These are phyloP conservation scores for Apium graveolens DNA, from an alignment of 129 eudicot genomes.

Conservation along the genomic window DNA sequence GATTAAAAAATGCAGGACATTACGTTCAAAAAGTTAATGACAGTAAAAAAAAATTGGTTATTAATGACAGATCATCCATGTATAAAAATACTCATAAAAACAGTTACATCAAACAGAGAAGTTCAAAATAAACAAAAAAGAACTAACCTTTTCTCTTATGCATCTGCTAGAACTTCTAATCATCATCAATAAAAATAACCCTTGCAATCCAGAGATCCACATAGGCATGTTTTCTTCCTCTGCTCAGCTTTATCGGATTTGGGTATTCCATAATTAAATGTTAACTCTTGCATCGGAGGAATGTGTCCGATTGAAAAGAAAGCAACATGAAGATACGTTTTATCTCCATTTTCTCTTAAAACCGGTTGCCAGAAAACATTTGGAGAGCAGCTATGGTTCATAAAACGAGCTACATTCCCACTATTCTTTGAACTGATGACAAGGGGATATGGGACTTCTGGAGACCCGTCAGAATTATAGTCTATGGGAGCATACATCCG, in stretches of 20 bases:
- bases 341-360: slow-evolving; percentile 54
- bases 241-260: slow-evolving; percentile 32
- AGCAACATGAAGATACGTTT: slow-evolving; percentile 53
- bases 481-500: slow-evolving; percentile 46
- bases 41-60: too few species aligned
- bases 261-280: slow-evolving; percentile 65
- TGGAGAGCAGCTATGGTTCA: slow-evolving; percentile 93
- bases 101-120: background rate
- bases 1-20: too few species aligned
- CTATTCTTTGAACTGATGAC: slow-evolving; percentile 56
- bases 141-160: slow-evolving; percentile 15
- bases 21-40: too few species aligned
- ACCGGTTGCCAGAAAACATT: slow-evolving; percentile 83
- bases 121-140: background rate
- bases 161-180: slow-evolving; percentile 9
- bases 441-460: slow-evolving; percentile 51
- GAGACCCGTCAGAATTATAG: slow-evolving; percentile 22
- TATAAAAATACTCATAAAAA: too few species aligned
- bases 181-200: slow-evolving; percentile 46
- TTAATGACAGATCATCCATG: too few species aligned
- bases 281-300: slow-evolving; percentile 93
- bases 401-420: slow-evolving; percentile 93
- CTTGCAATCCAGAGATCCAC: slow-evolving; percentile 68
- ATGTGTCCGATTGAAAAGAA: slow-evolving; percentile 76
- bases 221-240: slow-evolving; percentile 64